A percentile compares a stretch with the other conserved stretches of the same genome.
Evolutionary conservation across 2,329 filamentous ascomycete species (phyloP).

Genomic region (Ceratocystis smalleyi): DNA sequence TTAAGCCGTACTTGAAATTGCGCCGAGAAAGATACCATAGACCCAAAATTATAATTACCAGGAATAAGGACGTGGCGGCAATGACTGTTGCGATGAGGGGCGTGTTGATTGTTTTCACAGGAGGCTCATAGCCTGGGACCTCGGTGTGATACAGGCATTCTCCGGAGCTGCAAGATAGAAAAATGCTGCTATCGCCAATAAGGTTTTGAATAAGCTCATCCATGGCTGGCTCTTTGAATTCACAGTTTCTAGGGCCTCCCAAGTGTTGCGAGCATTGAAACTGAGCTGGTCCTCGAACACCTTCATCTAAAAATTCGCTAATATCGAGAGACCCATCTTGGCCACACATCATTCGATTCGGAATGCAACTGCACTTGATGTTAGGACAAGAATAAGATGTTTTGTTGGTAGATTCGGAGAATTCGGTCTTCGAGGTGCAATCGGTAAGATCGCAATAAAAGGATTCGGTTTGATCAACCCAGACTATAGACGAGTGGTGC

Average conservation of each 20-base stretch:
- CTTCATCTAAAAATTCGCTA: conserved; percentile 66
- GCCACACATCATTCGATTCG: conserved; percentile 85
- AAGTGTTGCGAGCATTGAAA: conserved; percentile 59
- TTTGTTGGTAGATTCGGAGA: conserved; percentile 55
- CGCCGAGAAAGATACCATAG: conserved; percentile 82
- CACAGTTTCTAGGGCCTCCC: conserved; percentile 50
- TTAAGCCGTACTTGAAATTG: conserved; percentile 51
- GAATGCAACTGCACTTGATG: conserved; percentile 74
- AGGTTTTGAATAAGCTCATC: conserved; percentile 74
- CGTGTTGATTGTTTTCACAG: conserved; percentile 90
- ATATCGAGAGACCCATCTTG: conserved; percentile 85
- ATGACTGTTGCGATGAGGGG: conserved; percentile 91
- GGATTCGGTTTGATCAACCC: conserved; percentile 85
- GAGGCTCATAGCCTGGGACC: conserved; percentile 75
- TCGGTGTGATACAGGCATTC: conserved; percentile 91
- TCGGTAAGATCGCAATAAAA: conserved; percentile 87
- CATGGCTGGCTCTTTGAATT: conserved; percentile 84
- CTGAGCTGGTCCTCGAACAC: conserved; percentile 73
- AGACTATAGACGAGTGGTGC: conserved; percentile 42
- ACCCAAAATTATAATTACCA: conserved; percentile 69
- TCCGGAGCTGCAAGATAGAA: conserved; percentile 64
- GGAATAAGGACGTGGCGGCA: conserved; percentile 66
- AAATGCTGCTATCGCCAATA: conserved; percentile 84
- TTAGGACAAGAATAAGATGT: conserved; percentile 76
- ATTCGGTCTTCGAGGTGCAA: conserved; percentile 58